Conservation (phyloP, 257 asterid species). For the Jaltomata sinuosa region DNA sequence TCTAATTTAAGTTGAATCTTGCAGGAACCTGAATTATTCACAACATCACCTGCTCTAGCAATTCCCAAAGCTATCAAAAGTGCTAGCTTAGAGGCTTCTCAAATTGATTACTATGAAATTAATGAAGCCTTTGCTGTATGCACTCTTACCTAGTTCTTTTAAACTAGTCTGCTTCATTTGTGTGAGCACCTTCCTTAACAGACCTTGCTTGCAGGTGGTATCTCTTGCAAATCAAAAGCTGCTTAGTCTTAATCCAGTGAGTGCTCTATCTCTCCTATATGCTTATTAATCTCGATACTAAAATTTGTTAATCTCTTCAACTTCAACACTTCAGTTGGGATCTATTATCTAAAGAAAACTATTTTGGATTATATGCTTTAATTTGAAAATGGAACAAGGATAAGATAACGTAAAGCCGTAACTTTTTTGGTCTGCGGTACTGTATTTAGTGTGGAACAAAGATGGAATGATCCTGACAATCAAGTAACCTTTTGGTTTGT, state of each 20-base stretch:
- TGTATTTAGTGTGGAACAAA: background rate
- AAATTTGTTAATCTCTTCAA: background rate
- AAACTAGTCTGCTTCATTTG: background rate
- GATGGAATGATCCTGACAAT: background rate
- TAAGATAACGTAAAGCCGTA: background rate
- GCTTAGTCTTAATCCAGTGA: conserved; percentile 59
- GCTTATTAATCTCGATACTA: background rate
- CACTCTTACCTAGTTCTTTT: conserved; percentile 2
- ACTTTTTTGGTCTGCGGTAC: background rate
- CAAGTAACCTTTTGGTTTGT: conserved; percentile 1
- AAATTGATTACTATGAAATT: conserved; percentile 84
- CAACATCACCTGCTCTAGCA: conserved; percentile 93
- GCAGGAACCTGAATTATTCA: conserved; percentile 95
- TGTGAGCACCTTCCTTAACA: background rate
- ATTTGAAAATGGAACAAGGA: background rate
- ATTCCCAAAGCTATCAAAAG: conserved; percentile 87
- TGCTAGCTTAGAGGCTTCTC: conserved; percentile 79
- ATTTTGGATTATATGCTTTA: background rate
- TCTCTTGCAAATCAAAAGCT: conserved; percentile 97
- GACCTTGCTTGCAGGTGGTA: conserved; percentile 59
- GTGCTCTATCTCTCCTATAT: conserved; percentile 13
- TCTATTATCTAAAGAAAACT: background rate
- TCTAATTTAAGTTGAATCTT: conserved; percentile 1
- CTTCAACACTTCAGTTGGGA: background rate
- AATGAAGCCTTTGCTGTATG: conserved; percentile 95